Base-by-base conservation (phyloP, 2,329 filamentous ascomycete genomes). In the Aspergillus vadensis region DNA sequence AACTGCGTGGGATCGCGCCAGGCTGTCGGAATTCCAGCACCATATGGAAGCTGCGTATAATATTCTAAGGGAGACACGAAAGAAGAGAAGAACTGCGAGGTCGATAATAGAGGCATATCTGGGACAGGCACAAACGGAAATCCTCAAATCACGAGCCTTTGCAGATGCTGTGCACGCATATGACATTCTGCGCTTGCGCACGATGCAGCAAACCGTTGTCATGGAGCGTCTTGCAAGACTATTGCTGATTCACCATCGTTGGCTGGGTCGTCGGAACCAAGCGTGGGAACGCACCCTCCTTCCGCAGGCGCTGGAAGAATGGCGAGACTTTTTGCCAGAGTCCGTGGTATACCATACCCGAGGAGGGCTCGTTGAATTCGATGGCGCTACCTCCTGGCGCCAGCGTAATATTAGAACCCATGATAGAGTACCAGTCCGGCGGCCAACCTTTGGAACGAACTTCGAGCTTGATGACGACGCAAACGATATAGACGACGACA, bases 281-380 rank as follows among this genome's bases (percentile, higher is more conserved):
- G 59, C 47, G 10, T 80, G 76, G 77, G 65, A 73, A 43, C 65
- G 67, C 14, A 67, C 71, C 15, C 58, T 72, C 1, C 65, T 84
- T 3, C 83, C 83, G 1, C 67, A 73, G 7, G 66, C 82, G 30
- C 64, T 85, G n/a, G 69, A 74, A 50, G 81, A 83, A 66, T 85
- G 83, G 73, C 69, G 69, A 12, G 74, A 76, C 43, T 83, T 84
- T 59, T 57, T 85, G 7, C 78, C 78, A 0, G 71, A 73, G 21
- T 63, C 65, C 2, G 63, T 79, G 9, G 52, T 57, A 27, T 82
- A 82, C 62, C 68, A 63, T 32, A 78, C 74, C 0, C 62, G 68
- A 1, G 73, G 71, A 0, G 82, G 82, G 1, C 57, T 68, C n/a
- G 72, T 85, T 9, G 38, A 72, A 3, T 72, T 84, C 23, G 1